Evolutionary conservation across 2,329 filamentous ascomycete species (phyloP), one percentile per base, ranked within the genome.

Genomic region (Chlorencoelia australis): DNA sequence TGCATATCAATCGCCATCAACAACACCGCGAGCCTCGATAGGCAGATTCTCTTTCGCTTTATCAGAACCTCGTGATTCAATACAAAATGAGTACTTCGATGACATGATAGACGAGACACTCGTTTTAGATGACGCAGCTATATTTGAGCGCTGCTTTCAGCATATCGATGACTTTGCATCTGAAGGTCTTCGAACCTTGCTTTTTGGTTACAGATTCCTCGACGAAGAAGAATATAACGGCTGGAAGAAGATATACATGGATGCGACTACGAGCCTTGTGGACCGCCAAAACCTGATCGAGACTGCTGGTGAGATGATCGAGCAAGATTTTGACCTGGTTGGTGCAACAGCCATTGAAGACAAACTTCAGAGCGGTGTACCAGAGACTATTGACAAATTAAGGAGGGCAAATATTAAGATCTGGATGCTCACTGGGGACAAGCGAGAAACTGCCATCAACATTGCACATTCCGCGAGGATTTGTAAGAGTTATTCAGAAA

Each of bases 371-470:
- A 73, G 79, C 36, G 88, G 87, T 6, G 88, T 95, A 0, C 87
- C 88, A 0, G 85, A 94, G 55, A 84, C 88, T 0, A 91, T 95
- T 42, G 87, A 94, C 56, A 91, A 88, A 60, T 67, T 94, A 9
- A 75, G 83, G 21, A 71, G 87, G 8, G 88, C 87, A 1, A 86
- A 6, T 42, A 89, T 94, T 63, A 93, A 89, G 57, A 75, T 94
- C 43, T 94, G 87, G 88, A 94, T 95, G 87, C 67, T 95, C 27
- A 95, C 88, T 0, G 88, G 88, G 17, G 88, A 95, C 58, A 94
- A 93, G 60, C 73, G 86, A 24, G 87, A 94, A 62, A 94, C 86
- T 0, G 86, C 86, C 21, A 89, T 94, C 61, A 93, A 93, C 51
- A 89, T 94, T 44, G 86, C 83, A 0, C 81, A 94, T 52, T 91